Conservation (phyloP, 192 early-diverging fungal genomes). For the Coemansia sp. region DNA sequence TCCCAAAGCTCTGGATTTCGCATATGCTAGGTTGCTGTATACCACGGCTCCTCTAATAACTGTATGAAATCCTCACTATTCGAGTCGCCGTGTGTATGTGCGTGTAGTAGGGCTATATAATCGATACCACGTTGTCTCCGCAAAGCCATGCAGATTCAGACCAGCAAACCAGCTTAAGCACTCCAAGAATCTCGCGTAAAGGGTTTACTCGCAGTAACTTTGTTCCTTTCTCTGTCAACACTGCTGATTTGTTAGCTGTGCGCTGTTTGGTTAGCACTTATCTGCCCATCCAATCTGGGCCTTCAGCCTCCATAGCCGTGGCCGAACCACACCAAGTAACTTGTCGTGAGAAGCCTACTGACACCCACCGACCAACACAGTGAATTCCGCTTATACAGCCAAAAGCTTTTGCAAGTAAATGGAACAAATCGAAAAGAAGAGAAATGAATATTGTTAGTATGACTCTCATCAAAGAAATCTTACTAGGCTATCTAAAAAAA, state of each 20-base stretch:
- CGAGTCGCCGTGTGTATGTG: not conserved
- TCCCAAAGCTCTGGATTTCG: slow-evolving; percentile 60
- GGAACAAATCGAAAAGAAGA: not conserved
- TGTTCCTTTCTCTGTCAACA: slow-evolving; percentile 81
- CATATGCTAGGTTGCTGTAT: slow-evolving; percentile 78
- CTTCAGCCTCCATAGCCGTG: slow-evolving; percentile 71
- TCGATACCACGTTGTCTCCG: slow-evolving; percentile 24
- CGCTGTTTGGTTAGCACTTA: slow-evolving; percentile 76
- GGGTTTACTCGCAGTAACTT: slow-evolving; percentile 75
- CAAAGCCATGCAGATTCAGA: slow-evolving; percentile 67
- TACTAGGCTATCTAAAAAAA: too few relatives aligned
- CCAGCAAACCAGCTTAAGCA: too few relatives aligned
- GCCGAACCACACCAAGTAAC: slow-evolving; percentile 59
- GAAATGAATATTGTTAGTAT: not conserved
- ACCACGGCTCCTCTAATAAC: slow-evolving; percentile 75
- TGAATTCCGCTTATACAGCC: slow-evolving; percentile 47
- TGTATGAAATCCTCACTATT: slow-evolving; percentile 77
- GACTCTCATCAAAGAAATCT: not conserved
- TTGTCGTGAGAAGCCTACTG: slow-evolving; percentile 81
- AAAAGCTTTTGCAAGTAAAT: not conserved
- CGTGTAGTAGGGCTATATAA: slow-evolving; percentile 35
- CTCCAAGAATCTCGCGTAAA: slow-evolving; percentile 57
- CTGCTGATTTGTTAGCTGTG: slow-evolving; percentile 22
- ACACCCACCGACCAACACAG: slow-evolving; percentile 88
- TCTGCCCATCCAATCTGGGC: slow-evolving; percentile 70